These are phyloP conservation scores for Galerina marginata DNA, from an alignment of 768 basidiomycete genomes.

Conservation along the genomic window DNA sequence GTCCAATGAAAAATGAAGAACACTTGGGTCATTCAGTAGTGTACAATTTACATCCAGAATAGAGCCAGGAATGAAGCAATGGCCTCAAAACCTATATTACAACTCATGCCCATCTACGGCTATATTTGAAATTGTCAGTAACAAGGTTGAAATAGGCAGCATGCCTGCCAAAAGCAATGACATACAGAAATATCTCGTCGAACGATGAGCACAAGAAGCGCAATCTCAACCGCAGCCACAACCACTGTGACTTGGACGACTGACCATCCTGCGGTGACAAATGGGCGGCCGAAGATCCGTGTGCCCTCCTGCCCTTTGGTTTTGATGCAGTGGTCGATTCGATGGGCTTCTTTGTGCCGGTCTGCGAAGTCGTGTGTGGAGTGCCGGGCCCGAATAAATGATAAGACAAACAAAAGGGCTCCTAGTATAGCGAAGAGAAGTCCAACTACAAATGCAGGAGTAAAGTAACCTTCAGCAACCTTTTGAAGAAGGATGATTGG, in stretches of 20 bases:
- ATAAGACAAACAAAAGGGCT: conserved; percentile 57
- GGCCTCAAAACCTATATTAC: too few species aligned
- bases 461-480: background rate
- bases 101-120: too few species aligned
- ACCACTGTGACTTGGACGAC: conserved; percentile 63
- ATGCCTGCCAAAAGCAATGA: background rate
- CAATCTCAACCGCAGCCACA: conserved; percentile 69
- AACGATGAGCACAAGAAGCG: conserved; percentile 67
- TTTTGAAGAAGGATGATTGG: background rate
- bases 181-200: conserved; percentile 26
- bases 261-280: conserved; percentile 81
- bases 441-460: conserved; percentile 44
- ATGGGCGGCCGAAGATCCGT: conserved; percentile 76
- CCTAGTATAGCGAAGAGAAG: conserved; percentile 70
- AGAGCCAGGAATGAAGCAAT: background rate
- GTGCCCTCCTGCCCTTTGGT: conserved; percentile 66
- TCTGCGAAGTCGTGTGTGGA: conserved; percentile 84
- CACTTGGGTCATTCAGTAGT: too few species aligned
- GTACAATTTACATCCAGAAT: background rate
- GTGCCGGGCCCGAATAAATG: conserved; percentile 66
- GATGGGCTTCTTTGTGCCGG: conserved; percentile 40
- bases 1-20: too few species aligned
- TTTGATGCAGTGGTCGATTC: conserved; percentile 44
- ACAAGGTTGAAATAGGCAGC: background rate
- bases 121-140: background rate